Evolutionary conservation across 495 filamentous ascomycete genomes (phyloP), one percentile per base, ranked within the genome.

Genomic region (Daldinia loculata): DNA sequence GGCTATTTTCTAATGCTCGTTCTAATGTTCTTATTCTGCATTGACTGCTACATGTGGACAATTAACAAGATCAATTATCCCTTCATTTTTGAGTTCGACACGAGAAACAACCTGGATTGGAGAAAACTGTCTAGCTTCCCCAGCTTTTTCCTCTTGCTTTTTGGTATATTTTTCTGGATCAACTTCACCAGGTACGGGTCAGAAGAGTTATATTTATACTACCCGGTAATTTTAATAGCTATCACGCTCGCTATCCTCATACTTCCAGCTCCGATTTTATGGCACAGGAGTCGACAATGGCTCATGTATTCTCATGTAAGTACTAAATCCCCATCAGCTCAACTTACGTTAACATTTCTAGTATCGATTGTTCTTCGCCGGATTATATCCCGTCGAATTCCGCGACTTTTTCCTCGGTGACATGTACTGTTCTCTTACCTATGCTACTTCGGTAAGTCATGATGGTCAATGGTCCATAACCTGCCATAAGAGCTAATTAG

Each of bases 361-460:
- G 93, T 96, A 90, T 84, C 91, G 95, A 66, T 81, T 98, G 27
- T 80, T 96, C 52, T 84, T 93, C 22, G 91, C 95, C 17, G 95
- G 95, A 14, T 72, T 95, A 11, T 97, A 94, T 77, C 93, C 92
- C 9, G 95, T 99, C 19, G 95, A 98, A 77, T 99, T 98, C 75
- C 88, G 93, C 64, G 95, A 99, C 77, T 98, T 99, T 81, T 99
- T 97, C 78, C 85, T 98, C 0, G 95, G 95, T 15, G 95, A 99
- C 76, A 98, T 98, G 86, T 97, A 93, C 75, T 98, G 95, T 77
- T 98, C 95, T 5, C 86, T 94, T 58, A 95, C 93, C 7, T 98
- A 99, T 79, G 84, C 90, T 30, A 91, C 93, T 75, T 90, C 92
- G 26, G 93, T 97, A 85, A 84, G 93, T 88, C 6, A 1, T 26